Percentiles rank a stretch among this genome's conserved stretches.
These are phyloP conservation scores for Teratosphaeria nubilosa DNA, from an alignment of 2,329 filamentous ascomycete genomes.

Conservation along the genomic window DNA sequence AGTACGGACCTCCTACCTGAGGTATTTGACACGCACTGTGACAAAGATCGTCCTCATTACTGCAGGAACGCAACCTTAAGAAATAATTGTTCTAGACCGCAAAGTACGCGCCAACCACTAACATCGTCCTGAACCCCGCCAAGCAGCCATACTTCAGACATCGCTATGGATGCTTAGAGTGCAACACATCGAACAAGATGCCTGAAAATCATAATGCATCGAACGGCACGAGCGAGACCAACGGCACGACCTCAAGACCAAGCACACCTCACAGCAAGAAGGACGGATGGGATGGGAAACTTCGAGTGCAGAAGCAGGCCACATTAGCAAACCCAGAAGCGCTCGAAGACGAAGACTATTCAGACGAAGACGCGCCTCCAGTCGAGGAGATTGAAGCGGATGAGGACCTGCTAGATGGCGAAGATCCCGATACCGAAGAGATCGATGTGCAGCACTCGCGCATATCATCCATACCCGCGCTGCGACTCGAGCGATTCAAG, in stretches of 20 bases:
- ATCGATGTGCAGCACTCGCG: conserved; percentile 87
- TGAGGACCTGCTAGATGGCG: conserved; percentile 57
- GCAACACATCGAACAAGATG: background rate
- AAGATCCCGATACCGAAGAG: conserved; percentile 51
- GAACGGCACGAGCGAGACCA: conserved; percentile 1
- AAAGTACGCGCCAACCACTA: background rate
- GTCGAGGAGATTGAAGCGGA: conserved; percentile 71
- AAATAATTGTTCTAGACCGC: too few relatives aligned
- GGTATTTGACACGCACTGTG: background rate
- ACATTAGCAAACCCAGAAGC: conserved; percentile 69
- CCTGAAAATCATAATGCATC: background rate
- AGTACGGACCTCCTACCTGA: too few relatives aligned
- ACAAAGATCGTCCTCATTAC: background rate
- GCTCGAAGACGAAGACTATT: conserved; percentile 75
- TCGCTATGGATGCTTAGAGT: background rate
- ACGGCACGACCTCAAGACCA: conserved; percentile 5
- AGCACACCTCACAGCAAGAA: conserved; percentile 14
- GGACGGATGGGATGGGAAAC: conserved; percentile 71
- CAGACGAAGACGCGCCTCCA: conserved; percentile 56
- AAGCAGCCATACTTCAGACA: background rate
- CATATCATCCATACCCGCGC: conserved; percentile 63
- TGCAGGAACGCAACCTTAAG: background rate
- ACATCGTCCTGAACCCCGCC: background rate
- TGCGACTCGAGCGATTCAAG: conserved; percentile 75
- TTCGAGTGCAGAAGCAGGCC: conserved; percentile 61